Evolutionary conservation across 192 early-diverging fungal genomes (phyloP).

Genomic region (Entophlyctis luteolus): DNA sequence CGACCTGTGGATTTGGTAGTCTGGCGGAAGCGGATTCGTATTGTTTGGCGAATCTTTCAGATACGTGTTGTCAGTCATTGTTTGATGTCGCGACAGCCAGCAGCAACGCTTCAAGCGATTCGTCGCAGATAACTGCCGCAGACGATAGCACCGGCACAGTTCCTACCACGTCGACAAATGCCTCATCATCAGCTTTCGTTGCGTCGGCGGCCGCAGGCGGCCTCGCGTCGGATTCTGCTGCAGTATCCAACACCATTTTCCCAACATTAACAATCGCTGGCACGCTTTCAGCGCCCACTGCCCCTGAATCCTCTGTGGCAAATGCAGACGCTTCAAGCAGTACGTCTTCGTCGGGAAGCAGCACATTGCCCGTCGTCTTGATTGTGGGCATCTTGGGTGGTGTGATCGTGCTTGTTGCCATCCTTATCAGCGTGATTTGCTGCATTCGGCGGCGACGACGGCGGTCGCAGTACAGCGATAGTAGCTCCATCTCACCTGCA

Average conservation of each 20-base stretch:
- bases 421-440: neutral
- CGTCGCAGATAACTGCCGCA: neutral
- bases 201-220: neutral
- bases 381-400: slow-evolving; percentile 7
- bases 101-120: neutral
- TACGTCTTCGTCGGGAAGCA: too few species aligned
- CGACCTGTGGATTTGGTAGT: slow-evolving; percentile 1
- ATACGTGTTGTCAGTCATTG: neutral
- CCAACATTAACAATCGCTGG: neutral
- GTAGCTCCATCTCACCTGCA: too few species aligned
- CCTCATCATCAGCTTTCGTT: neutral
- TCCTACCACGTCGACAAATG: neutral
- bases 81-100: neutral
- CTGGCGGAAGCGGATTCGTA: neutral
- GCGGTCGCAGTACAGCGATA: too few species aligned
- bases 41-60: neutral
- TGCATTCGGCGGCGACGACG: neutral
- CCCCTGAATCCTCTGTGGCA: neutral
- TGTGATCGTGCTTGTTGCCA: neutral
- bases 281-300: neutral
- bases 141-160: neutral
- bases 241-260: too few species aligned
- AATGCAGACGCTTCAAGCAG: neutral
- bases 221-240: too few species aligned
- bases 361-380: neutral